phyloP scores from a whole-genome alignment of 371 early-diverging fungal species.

The Lichtheimia ornata region DNA sequence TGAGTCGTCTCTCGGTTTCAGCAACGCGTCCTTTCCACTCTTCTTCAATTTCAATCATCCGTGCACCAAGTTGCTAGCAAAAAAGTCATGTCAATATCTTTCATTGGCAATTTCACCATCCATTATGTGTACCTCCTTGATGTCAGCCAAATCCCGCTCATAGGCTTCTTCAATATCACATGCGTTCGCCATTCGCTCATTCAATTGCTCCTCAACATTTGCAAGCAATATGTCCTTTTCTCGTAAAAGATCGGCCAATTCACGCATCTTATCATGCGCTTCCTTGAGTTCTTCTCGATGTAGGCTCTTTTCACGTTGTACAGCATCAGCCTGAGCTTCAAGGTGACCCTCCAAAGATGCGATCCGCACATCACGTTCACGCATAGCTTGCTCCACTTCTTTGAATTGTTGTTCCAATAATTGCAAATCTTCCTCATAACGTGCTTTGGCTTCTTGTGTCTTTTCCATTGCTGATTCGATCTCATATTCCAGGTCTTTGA shows the following conservation, averaged over 20 bases:
- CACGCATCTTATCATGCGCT: slow-evolving; percentile 17
- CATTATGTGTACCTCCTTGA: slow-evolving; percentile 18
- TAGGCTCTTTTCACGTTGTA: slow-evolving; percentile 33
- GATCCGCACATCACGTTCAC: slow-evolving; percentile 41
- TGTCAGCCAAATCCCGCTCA: slow-evolving; percentile 18
- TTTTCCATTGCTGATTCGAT: slow-evolving; percentile 13
- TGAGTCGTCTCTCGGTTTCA: slow-evolving; percentile 15
- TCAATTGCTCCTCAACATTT: slow-evolving; percentile 17
- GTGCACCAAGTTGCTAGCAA: slow-evolving; percentile 9
- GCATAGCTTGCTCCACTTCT: slow-evolving; percentile 26
- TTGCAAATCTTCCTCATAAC: slow-evolving; percentile 23
- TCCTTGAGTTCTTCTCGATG: slow-evolving; percentile 39
- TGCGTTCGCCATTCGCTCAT: slow-evolving; percentile 13
- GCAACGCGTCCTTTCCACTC: slow-evolving; percentile 22
- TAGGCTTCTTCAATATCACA: slow-evolving; percentile 5
- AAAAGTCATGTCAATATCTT: not conserved
- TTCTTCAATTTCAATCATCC: slow-evolving; percentile 24
- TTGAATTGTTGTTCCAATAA: slow-evolving; percentile 22
- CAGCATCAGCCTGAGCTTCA: slow-evolving; percentile 34
- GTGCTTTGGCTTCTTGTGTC: slow-evolving; percentile 19
- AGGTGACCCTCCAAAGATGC: slow-evolving; percentile 39
- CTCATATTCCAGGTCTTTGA: slow-evolving; percentile 16
- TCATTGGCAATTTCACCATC: not conserved
- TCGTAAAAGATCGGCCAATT: slow-evolving; percentile 14
- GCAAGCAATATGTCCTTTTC: slow-evolving; percentile 21